Conservation (phyloP, 768 basidiomycete genomes). For the Gyrodon lividus region DNA sequence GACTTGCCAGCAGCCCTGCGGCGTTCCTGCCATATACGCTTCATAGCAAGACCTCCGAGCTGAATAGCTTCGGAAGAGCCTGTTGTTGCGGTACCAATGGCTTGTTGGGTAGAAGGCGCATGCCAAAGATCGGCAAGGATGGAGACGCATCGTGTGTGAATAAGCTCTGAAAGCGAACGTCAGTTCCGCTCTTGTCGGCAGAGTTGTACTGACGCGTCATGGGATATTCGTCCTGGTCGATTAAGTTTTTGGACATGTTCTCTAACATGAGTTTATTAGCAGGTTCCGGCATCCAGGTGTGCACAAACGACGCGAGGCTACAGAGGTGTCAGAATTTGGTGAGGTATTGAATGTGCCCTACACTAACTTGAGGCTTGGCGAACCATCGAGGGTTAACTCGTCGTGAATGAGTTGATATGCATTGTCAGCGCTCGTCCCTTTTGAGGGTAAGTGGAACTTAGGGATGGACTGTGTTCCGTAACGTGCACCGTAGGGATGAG, state of each 20-base stretch:
- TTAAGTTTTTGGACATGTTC: conserved; percentile 66
- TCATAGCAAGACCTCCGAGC: conserved; percentile 71
- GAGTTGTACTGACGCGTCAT: conserved; percentile 40
- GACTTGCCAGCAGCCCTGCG: conserved; percentile 65
- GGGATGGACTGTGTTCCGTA: conserved; percentile 70
- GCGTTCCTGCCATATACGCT: conserved; percentile 67
- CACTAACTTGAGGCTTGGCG: conserved; percentile 49
- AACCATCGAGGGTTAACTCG: conserved; percentile 55
- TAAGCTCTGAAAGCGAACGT: conserved; percentile 30
- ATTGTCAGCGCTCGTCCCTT: conserved; percentile 54
- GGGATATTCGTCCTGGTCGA: conserved; percentile 72
- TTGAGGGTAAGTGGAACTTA: conserved; percentile 62
- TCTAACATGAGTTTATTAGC: conserved; percentile 59
- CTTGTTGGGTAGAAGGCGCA: conserved; percentile 50
- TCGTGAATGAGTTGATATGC: conserved; percentile 65
- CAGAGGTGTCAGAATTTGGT: conserved; percentile 1
- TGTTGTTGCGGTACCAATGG: conserved; percentile 69
- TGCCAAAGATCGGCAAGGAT: conserved; percentile 71
- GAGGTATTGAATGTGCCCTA: neutral
- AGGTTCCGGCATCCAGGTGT: conserved; percentile 59
- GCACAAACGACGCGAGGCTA: conserved; percentile 62
- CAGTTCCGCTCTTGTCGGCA: neutral
- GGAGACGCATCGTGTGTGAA: conserved; percentile 48
- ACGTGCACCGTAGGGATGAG: conserved; percentile 56
- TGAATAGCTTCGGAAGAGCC: conserved; percentile 73